Evolutionary conservation across 306 rosid species (phyloP), one percentile per base, ranked within the genome.

Genomic region (Medicago ruthenica): DNA sequence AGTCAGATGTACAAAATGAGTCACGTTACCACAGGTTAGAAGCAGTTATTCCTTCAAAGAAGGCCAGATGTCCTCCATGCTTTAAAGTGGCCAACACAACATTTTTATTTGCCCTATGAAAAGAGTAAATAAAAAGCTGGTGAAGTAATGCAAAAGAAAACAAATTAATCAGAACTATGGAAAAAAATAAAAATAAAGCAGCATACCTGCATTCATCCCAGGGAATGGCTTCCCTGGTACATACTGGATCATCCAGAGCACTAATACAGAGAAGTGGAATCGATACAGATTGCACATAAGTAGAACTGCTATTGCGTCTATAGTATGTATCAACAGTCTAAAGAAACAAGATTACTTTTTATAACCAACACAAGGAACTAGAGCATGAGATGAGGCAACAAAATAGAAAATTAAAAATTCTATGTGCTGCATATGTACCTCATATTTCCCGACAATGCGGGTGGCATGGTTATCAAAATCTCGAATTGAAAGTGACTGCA

Each of bases 131-230:
- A 4, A 81, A 41, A 71, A 65, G 24, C 27, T 31, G 22, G 27
- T 31, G 50, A 40, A 67, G 65, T 34, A 68, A 62, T 70, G 45
- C 50, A 69, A 17, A 42, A 76, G 54, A 78, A 61, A 24, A 39
- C 27, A 70, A 76, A 77, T 18, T 67, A 82, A 65, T 60, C 34
- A 20, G 66, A 62, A 64, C 39, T 8, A 13, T 18, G 47, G 65
- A 39, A 50, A 14, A 70, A 42, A 57, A 0, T 2, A 5, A 20
- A 57, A 77, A 53, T 47, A 78, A 73, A 81, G 83, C 77, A 73
- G 65, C 67, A 1, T 57, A 90, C 99, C 99, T 95, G 96, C 99
- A 95, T 86, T 95, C 99, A 86, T 95, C 97, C 99, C 97, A 92
- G 21, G 97, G 99, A 89, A 95, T 95, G 86, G 97, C 97, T 89